phyloP scores from a whole-genome alignment of 2,329 filamentous ascomycete species.

The Calonectria honghensis region DNA sequence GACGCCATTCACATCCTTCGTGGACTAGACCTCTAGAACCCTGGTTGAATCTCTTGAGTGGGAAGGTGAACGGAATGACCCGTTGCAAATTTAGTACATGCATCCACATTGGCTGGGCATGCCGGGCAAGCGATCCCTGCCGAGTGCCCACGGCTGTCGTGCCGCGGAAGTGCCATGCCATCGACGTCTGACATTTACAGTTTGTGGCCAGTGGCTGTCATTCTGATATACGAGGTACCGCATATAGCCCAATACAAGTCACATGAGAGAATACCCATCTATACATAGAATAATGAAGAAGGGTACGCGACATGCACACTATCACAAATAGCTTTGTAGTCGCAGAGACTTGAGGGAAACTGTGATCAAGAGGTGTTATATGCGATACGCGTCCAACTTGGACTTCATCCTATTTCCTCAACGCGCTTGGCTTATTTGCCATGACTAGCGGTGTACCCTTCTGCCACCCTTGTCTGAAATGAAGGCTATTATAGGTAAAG shows the following conservation, averaged over 20 bases:
- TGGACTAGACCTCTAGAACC: not conserved
- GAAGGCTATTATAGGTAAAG: not conserved
- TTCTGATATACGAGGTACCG: conserved; percentile 21
- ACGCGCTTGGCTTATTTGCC: not conserved
- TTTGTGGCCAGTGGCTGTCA: conserved; percentile 20
- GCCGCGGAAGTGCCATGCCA: conserved; percentile 13
- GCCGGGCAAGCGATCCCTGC: conserved; percentile 22
- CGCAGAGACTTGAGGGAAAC: not conserved
- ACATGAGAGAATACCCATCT: not conserved
- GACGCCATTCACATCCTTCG: conserved; percentile 2
- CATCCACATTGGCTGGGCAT: conserved; percentile 20
- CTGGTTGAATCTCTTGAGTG: conserved; percentile 13
- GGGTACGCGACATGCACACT: not conserved
- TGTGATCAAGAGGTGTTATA: not conserved
- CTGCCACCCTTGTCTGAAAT: not conserved
- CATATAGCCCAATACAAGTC: not conserved
- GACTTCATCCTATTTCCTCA: not conserved
- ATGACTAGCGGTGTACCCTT: conserved; percentile 13
- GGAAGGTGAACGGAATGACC: conserved; percentile 24
- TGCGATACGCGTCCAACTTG: not conserved
- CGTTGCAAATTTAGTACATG: conserved; percentile 24
- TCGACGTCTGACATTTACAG: conserved; percentile 14
- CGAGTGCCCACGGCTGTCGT: not conserved
- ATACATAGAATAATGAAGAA: not conserved
- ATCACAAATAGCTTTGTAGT: not conserved